A percentile compares a stretch with the other conserved stretches of the same genome.
Evolutionary conservation across 768 basidiomycete genomes (phyloP).

Genomic region (Cystobasidium onofrii): DNA sequence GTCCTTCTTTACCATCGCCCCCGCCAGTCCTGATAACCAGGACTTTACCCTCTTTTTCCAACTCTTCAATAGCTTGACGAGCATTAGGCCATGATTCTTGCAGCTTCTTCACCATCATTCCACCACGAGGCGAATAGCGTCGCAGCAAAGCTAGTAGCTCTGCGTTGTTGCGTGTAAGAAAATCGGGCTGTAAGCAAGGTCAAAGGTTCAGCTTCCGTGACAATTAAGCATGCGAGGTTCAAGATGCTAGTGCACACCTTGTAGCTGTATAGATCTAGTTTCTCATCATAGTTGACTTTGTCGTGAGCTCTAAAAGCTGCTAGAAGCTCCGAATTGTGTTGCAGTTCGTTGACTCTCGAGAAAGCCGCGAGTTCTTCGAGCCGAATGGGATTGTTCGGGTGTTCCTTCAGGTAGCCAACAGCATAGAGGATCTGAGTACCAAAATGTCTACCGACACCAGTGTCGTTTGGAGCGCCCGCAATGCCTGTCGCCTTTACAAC

Average conservation of each 20-base stretch:
- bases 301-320: conserved; percentile 78
- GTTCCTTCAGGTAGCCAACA: conserved; percentile 30
- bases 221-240: no score
- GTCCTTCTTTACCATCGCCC: conserved; percentile 36
- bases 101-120: conserved; percentile 71
- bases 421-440: conserved; percentile 28
- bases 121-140: conserved; percentile 70
- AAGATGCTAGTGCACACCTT: conserved; percentile 58
- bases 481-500: not conserved
- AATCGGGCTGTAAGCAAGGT: conserved; percentile 60
- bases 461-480: not conserved
- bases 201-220: not conserved
- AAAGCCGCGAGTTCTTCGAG: conserved; percentile 78
- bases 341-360: conserved; percentile 62
- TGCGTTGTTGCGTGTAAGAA: conserved; percentile 72
- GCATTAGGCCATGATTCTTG: conserved; percentile 91
- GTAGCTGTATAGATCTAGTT: conserved; percentile 77
- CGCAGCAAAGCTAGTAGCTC: conserved; percentile 77
- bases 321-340: conserved; percentile 61
- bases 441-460: conserved; percentile 15
- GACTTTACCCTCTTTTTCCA: conserved; percentile 81
- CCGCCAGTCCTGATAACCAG: conserved; percentile 62
- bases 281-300: conserved; percentile 66
- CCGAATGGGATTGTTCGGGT: conserved; percentile 46
- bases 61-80: conserved; percentile 69